These are phyloP conservation scores for Pestalotiopsis sp. DNA, from an alignment of 2,329 filamentous ascomycete species.

Conservation along the genomic window DNA sequence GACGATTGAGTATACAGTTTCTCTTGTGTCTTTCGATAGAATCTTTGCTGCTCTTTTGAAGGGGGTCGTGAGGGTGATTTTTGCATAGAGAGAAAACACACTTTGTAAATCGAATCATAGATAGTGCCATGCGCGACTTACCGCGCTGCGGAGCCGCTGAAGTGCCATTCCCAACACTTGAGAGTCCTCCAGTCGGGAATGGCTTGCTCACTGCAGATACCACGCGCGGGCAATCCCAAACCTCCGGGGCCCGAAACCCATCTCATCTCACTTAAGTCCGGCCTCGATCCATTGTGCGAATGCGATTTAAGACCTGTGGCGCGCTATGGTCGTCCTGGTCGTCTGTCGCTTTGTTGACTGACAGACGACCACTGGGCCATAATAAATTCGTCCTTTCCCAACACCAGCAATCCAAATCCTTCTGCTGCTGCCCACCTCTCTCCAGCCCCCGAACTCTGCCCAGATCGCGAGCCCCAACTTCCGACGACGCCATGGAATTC, in stretches of 20 bases:
- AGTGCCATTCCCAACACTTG: neutral
- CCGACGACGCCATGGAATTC: constrained; percentile 40
- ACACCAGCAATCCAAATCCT: neutral
- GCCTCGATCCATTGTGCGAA: neutral
- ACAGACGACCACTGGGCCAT: neutral
- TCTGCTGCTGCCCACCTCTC: neutral
- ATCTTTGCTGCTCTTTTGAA: too few relatives aligned
- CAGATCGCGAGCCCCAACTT: neutral
- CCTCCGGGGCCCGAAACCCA: constrained; percentile 5
- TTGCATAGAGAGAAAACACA: too few relatives aligned
- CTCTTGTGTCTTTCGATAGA: too few relatives aligned
- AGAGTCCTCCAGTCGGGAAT: neutral
- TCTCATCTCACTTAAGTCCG: neutral
- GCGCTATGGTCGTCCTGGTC: neutral
- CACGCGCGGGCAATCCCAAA: neutral
- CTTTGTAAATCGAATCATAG: neutral
- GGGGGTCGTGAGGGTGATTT: too few relatives aligned
- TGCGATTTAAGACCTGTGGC: constrained; percentile 7
- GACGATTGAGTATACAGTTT: too few relatives aligned
- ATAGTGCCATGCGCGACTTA: neutral
- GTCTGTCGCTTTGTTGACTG: neutral
- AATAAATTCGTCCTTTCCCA: neutral
- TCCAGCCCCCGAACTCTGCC: neutral
- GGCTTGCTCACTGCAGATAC: neutral
- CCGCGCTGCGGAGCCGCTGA: neutral